Evolutionary conservation across 2,329 filamentous ascomycete species (phyloP).

Genomic region (Fusarium sp.): DNA sequence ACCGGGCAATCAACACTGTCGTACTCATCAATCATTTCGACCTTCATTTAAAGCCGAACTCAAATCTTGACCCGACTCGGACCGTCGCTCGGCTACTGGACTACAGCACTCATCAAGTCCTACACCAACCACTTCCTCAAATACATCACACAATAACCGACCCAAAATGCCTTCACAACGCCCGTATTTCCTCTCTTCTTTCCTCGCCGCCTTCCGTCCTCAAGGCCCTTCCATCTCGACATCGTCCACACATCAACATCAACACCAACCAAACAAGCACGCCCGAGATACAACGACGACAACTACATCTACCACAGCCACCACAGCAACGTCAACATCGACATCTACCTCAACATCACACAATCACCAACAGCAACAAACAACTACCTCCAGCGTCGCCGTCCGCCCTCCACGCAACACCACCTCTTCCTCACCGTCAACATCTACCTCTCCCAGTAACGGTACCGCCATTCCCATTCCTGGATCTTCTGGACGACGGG

Average conservation of each 20-base stretch:
- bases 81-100: slow-evolving; percentile 23
- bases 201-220: slow-evolving; percentile 65
- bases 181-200: slow-evolving; percentile 67
- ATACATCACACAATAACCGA: not conserved
- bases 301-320: slow-evolving; percentile 31
- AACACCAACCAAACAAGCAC: slow-evolving; percentile 53
- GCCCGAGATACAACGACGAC: slow-evolving; percentile 46
- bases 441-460: slow-evolving; percentile 28
- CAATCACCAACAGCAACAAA: slow-evolving; percentile 41
- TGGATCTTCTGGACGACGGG: slow-evolving; percentile 62
- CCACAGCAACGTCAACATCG: slow-evolving; percentile 38
- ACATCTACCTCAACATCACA: slow-evolving; percentile 37
- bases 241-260: slow-evolving; percentile 43
- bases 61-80: slow-evolving; percentile 13
- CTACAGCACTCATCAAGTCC: not conserved
- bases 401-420: slow-evolving; percentile 46
- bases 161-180: slow-evolving; percentile 62
- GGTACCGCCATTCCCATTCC: slow-evolving; percentile 56
- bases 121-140: not conserved
- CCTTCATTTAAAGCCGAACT: not conserved
- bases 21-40: not conserved
- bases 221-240: slow-evolving; percentile 54
- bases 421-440: slow-evolving; percentile 30
- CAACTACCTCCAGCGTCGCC: slow-evolving; percentile 45
- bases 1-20: slow-evolving; percentile 1